Evolutionary conservation across 495 filamentous ascomycete genomes (phyloP).

Genomic region (Daldinia vernicosa): DNA sequence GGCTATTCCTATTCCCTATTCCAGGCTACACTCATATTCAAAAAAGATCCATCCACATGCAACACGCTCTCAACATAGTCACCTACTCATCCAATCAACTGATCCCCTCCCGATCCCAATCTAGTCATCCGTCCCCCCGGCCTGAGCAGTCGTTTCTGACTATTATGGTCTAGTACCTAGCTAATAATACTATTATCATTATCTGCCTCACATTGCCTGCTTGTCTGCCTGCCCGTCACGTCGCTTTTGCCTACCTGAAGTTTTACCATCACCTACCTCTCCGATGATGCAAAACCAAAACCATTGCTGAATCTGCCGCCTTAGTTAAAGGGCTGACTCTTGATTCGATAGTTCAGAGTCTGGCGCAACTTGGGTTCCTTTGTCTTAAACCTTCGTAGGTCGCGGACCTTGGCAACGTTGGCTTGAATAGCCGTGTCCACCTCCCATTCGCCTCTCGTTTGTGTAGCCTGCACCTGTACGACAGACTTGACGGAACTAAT

Average conservation of each 20-base stretch:
- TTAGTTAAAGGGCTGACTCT: slow-evolving; percentile 20
- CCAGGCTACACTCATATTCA: not conserved
- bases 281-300: slow-evolving; percentile 30
- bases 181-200: slow-evolving; percentile 21
- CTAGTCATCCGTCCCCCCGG: slow-evolving; percentile 21
- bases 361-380: slow-evolving; percentile 14
- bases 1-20: not conserved
- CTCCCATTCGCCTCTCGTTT: slow-evolving; percentile 27
- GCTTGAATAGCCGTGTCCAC: slow-evolving; percentile 28
- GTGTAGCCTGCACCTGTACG: slow-evolving; percentile 32
- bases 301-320: slow-evolving; percentile 16
- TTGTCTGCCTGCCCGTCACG: not conserved
- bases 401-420: slow-evolving; percentile 17
- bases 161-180: slow-evolving; percentile 14
- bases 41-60: slow-evolving; percentile 28
- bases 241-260: not conserved
- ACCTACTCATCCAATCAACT: slow-evolving; percentile 35
- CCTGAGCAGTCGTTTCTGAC: slow-evolving; percentile 15
- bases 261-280: slow-evolving; percentile 2
- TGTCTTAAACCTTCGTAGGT: slow-evolving; percentile 17
- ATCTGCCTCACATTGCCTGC: slow-evolving; percentile 23
- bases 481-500: slow-evolving; percentile 14
- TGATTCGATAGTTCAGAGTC: slow-evolving; percentile 18
- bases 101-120: slow-evolving; percentile 21
- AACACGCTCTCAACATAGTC: slow-evolving; percentile 12